A percentile compares a stretch with the other conserved stretches of the same genome.
These are phyloP conservation scores for Saprolegnia diclina DNA, from an alignment of 352 stramenopile genomes.

Conservation along the genomic window DNA sequence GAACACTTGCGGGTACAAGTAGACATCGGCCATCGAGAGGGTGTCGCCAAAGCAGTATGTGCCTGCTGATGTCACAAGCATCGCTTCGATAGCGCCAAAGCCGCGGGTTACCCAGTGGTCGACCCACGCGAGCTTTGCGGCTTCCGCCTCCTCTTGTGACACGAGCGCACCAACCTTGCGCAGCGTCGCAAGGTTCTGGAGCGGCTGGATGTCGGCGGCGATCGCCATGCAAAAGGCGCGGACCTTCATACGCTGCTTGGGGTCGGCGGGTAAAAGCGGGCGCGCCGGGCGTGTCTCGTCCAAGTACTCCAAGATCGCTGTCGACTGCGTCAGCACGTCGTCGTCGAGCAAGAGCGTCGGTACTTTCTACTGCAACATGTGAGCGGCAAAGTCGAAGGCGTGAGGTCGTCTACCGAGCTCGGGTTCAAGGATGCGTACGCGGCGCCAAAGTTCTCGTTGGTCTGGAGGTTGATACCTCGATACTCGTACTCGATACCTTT, in stretches of 20 bases:
- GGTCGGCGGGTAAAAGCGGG: slow-evolving; percentile 38
- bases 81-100: slow-evolving; percentile 40
- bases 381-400: slow-evolving; percentile 8
- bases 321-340: slow-evolving; percentile 37
- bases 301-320: slow-evolving; percentile 70
- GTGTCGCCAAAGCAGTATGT: slow-evolving; percentile 39
- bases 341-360: slow-evolving; percentile 47
- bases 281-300: slow-evolving; percentile 40
- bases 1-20: slow-evolving; percentile 52
- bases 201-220: slow-evolving; percentile 50
- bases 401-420: slow-evolving; percentile 4
- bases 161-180: slow-evolving; percentile 29
- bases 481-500: slow-evolving; percentile 55
- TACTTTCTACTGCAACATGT: slow-evolving; percentile 38
- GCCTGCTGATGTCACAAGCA: slow-evolving; percentile 14
- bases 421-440: slow-evolving; percentile 30
- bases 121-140: slow-evolving; percentile 25
- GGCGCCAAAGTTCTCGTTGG: slow-evolving; percentile 26
- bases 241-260: slow-evolving; percentile 37
- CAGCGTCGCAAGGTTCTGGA: slow-evolving; percentile 50
- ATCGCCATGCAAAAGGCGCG: slow-evolving; percentile 51
- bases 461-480: slow-evolving; percentile 35
- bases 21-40: slow-evolving; percentile 48
- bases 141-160: slow-evolving; percentile 23
- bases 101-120: slow-evolving; percentile 34